Evolutionary conservation across 441 rosid genomes (phyloP), one percentile per base, ranked within the genome.

Genomic region (Iberis amara): DNA sequence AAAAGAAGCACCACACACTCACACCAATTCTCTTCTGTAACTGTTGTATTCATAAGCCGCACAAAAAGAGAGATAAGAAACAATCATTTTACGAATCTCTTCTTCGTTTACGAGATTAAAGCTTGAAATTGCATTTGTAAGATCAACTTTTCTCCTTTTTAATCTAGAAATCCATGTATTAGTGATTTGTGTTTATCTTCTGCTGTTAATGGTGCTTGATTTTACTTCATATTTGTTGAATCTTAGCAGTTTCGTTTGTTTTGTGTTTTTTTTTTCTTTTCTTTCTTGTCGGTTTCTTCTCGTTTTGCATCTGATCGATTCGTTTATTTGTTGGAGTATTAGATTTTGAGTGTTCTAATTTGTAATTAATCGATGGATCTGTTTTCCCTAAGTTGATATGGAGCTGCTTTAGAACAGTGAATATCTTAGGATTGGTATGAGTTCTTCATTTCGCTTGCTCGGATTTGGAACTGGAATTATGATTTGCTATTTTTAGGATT

Each of bases 11-110:
- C 52, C 55, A 43, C 8, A 14, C 30, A 37, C 26, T 9, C 32
- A 9, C 59, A 46, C 56, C 8, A 15, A 60, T 40, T 36, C 57
- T 52, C 3, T 43, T 60, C 62, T 60, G 71, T 60, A 67, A 67
- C 66, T 37, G 62, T 26, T 55, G 30, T 15, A 1, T 9, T 32
- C 33, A 7, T 45, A 45, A 30, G 11, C 5, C 35, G 6, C 30
- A 26, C 36, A 37, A 24, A 28, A 28, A 8, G 11, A 27, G 23
- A 18, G n/a, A 60, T 11, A 48, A 47, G 1, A 13, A 11, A 10
- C 14, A n/a, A 44, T 41, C 42, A 43, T 48, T 66, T 42, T n/a
- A 44, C 59, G 62, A 50, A 24, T 32, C 53, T 49, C 39, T 59
- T 15, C 65, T 47, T 40, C 49, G 52, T 48, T 48, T 55, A 4